Percentiles rank a stretch among this genome's conserved stretches.
phyloP scores from a whole-genome alignment of 1,139 yeast species.

The Kodamaea derodonti region DNA sequence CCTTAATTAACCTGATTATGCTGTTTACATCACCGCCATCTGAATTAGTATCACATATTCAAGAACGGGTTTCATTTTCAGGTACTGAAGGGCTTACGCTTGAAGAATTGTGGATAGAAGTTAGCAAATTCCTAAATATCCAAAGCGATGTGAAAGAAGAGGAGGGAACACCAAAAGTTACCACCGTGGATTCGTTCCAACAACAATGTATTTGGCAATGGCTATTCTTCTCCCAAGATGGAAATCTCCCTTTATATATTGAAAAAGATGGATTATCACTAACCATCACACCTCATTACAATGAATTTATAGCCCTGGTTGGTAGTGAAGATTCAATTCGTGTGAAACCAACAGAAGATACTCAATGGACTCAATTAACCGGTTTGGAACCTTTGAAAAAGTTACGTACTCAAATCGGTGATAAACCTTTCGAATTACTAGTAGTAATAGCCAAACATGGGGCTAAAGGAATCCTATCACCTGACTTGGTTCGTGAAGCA shows the following conservation, averaged over 20 bases:
- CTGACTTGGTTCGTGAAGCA: conserved; percentile 51
- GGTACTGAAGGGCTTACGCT: conserved; percentile 32
- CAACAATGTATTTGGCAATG: conserved; percentile 40
- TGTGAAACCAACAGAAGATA: conserved; percentile 33
- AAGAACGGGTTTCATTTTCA: conserved; percentile 33
- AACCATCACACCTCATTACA: conserved; percentile 19
- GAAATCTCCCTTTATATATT: conserved; percentile 19
- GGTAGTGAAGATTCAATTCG: conserved; percentile 17
- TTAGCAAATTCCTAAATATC: conserved; percentile 9
- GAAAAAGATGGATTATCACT: conserved; percentile 14
- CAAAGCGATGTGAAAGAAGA: conserved; percentile 4
- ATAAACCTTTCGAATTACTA: conserved; percentile 38
- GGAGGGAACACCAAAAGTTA: too few species aligned
- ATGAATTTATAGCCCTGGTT: conserved; percentile 16
- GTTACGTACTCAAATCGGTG: conserved; percentile 33
- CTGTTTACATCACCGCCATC: conserved; percentile 19
- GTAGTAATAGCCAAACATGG: conserved; percentile 54
- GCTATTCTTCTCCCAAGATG: conserved; percentile 29
- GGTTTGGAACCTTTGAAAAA: conserved; percentile 34
- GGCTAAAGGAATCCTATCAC: conserved; percentile 53
- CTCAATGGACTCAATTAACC: conserved; percentile 41
- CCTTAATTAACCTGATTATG: too few species aligned
- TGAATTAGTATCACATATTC: conserved; percentile 24
- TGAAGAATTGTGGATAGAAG: conserved; percentile 28
- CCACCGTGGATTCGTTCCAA: conserved; percentile 27